A percentile compares a stretch with the other conserved stretches of the same genome.
Conservation (phyloP, 768 basidiomycete species). For the Boletus sp. region DNA sequence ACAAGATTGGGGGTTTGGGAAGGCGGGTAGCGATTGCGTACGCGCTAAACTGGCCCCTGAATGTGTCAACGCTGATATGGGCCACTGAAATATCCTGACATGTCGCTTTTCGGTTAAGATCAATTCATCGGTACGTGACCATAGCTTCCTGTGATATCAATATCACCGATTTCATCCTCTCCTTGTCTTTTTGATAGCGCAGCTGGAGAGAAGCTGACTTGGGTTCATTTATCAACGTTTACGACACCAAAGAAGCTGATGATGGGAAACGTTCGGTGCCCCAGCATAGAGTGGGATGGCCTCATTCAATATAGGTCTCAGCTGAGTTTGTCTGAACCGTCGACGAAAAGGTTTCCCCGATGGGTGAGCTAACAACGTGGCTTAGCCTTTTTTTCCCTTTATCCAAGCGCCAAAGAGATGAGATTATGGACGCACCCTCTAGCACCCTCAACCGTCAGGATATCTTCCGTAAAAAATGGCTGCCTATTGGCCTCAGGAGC, state of each 20-base stretch:
- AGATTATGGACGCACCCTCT: not conserved
- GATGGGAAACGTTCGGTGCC: not conserved
- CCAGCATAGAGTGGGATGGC: not conserved
- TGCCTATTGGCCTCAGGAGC: not conserved
- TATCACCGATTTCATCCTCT: constrained; percentile 17
- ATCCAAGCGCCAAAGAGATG: not conserved
- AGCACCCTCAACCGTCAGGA: not conserved
- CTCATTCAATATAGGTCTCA: not conserved
- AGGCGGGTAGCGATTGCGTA: constrained; percentile 14
- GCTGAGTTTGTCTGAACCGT: not conserved
- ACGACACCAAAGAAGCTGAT: constrained; percentile 15
- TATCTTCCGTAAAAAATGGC: not conserved
- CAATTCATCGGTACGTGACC: constrained; percentile 14
- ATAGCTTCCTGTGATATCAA: constrained; percentile 16
- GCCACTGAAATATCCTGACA: constrained; percentile 12
- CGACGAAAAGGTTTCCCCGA: not conserved
- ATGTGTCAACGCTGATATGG: constrained; percentile 17
- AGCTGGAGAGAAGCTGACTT: constrained; percentile 9
- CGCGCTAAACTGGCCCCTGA: constrained; percentile 2
- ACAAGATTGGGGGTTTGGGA: not conserved
- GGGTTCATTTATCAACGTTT: constrained; percentile 2
- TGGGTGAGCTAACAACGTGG: constrained; percentile 18
- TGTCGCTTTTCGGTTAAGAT: constrained; percentile 1
- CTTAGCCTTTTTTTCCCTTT: constrained; percentile 17
- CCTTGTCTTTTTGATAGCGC: not conserved